Evolutionary conservation across 257 asterid genomes (phyloP).

Genomic region (Lithospermum erythrorhizon): DNA sequence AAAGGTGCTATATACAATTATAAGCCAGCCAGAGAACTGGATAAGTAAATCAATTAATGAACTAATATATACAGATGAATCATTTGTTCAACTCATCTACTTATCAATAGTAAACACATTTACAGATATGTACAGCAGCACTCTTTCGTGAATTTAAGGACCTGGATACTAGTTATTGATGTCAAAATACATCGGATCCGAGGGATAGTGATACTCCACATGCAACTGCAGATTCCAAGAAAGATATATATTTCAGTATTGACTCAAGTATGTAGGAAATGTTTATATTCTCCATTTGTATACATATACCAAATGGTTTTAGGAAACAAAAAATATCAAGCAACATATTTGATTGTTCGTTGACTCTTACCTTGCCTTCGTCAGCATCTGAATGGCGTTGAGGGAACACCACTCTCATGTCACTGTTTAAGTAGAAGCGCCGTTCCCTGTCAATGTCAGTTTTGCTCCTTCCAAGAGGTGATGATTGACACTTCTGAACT

Average conservation of each 20-base stretch:
- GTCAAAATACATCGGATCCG: constrained; percentile 75
- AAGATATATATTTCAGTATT: constrained; percentile 2
- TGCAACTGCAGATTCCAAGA: constrained; percentile 55
- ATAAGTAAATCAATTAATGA: neutral
- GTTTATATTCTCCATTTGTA: neutral
- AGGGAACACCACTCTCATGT: constrained; percentile 91
- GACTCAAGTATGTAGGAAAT: neutral
- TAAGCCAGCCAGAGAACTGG: neutral
- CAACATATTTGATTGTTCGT: neutral
- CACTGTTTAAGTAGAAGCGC: constrained; percentile 72
- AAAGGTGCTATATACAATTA: neutral
- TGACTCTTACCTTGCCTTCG: constrained; percentile 74
- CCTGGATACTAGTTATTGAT: constrained; percentile 31
- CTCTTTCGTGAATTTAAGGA: constrained; percentile 15
- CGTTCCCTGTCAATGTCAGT: constrained; percentile 41
- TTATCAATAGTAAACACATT: constrained; percentile 15
- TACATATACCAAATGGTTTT: neutral
- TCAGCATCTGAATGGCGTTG: constrained; percentile 92
- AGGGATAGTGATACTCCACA: constrained; percentile 71
- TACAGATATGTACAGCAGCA: constrained; percentile 32
- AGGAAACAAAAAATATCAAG: neutral
- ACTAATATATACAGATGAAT: constrained; percentile 29
- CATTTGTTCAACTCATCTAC: constrained; percentile 12
- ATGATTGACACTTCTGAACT: constrained; percentile 40
- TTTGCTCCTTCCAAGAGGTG: constrained; percentile 34